phyloP scores from a whole-genome alignment of 2,329 filamentous ascomycete genomes.

The Sporothrix sp. region DNA sequence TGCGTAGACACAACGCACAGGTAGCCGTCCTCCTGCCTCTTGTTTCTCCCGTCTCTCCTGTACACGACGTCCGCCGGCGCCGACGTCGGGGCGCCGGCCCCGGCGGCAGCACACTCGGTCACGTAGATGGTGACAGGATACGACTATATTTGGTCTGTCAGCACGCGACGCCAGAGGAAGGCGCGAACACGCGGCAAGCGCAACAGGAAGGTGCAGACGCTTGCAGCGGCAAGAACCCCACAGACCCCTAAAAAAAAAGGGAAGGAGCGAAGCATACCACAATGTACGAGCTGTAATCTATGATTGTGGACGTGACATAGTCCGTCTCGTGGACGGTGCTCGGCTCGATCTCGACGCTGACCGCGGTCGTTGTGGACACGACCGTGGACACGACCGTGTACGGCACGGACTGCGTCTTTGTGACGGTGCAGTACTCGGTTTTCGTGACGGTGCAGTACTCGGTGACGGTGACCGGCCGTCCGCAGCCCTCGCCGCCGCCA shows the following conservation, averaged over 20 bases:
- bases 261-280: neutral
- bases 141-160: neutral
- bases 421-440: conserved; percentile 10
- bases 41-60: no score
- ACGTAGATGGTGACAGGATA: conserved; percentile 4
- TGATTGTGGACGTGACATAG: neutral
- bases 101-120: neutral
- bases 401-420: neutral
- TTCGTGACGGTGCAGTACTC: no score
- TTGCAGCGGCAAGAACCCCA: no score
- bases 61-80: no score
- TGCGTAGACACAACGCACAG: conserved; percentile 4
- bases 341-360: neutral
- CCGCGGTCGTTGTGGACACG: conserved; percentile 2
- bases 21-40: neutral
- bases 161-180: no score
- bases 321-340: neutral
- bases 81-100: no score
- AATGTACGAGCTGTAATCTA: conserved; percentile 5
- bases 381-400: conserved; percentile 2
- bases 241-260: no score
- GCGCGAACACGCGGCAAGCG: no score
- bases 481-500: neutral
- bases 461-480: no score
- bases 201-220: no score